phyloP scores from a whole-genome alignment of 306 rosid species.

The Sphenostylis stenocarpa region DNA sequence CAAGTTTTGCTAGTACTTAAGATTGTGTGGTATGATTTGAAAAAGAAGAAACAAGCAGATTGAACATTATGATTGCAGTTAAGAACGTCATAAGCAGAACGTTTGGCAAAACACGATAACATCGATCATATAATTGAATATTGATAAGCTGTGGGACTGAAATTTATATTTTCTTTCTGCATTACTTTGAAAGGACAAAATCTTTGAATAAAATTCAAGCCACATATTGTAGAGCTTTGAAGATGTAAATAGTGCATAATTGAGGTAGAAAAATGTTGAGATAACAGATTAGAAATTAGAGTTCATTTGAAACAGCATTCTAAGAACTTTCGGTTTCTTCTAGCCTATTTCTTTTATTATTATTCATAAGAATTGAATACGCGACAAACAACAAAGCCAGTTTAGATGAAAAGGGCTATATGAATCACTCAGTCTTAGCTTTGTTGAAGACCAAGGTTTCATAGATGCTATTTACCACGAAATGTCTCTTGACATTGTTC shows the following conservation, averaged over 20 bases:
- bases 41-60: background rate
- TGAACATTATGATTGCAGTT: background rate
- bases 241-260: background rate
- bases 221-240: background rate
- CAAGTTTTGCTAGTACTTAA: background rate
- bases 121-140: background rate
- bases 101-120: constrained; percentile 1
- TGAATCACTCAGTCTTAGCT: background rate
- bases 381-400: too few relatives aligned
- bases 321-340: background rate
- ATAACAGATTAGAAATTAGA: background rate
- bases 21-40: background rate
- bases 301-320: background rate
- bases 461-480: too few relatives aligned
- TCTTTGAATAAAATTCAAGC: background rate
- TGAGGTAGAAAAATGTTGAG: background rate
- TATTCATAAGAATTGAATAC: background rate
- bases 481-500: background rate
- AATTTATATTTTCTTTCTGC: background rate
- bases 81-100: background rate
- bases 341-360: background rate
- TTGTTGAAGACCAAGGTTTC: background rate
- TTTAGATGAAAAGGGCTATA: background rate
- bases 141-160: background rate
- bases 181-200: background rate